Conservation (phyloP, 148 eudicot genomes). For the Beta vulgaris region DNA sequence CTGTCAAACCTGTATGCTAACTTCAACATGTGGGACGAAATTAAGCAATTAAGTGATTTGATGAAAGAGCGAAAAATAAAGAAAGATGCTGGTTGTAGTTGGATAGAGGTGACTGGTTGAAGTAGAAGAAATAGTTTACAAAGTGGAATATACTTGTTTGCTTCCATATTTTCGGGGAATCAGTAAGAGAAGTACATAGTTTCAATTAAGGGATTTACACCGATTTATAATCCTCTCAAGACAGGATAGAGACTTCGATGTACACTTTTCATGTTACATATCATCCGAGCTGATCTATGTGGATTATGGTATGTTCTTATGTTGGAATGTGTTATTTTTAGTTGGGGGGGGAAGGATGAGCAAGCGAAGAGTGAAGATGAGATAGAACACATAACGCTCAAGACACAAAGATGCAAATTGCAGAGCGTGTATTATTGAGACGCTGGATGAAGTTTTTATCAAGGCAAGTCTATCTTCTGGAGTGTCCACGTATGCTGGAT, state of each 20-base stretch:
- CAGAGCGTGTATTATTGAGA: not conserved
- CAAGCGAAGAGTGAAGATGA: not conserved
- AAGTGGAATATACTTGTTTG: not conserved
- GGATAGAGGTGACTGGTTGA: slow-evolving; percentile 40
- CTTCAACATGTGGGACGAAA: slow-evolving; percentile 61
- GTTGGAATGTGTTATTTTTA: not conserved
- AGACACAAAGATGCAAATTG: not conserved
- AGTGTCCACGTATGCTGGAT: not conserved
- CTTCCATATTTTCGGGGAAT: not conserved
- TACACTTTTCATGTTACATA: not conserved
- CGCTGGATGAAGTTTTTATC: not conserved
- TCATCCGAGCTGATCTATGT: not conserved
- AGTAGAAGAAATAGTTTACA: slow-evolving; percentile 1
- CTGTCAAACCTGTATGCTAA: slow-evolving; percentile 61
- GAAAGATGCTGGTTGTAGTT: slow-evolving; percentile 69
- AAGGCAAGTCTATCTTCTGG: not conserved
- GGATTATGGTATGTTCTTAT: not conserved
- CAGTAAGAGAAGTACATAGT: not conserved
- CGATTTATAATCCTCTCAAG: not conserved
- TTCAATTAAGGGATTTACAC: not conserved
- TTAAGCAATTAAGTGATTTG: slow-evolving; percentile 41
- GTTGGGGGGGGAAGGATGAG: not conserved
- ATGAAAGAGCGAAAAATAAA: slow-evolving; percentile 54
- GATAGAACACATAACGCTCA: not conserved
- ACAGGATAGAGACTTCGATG: not conserved